phyloP scores from a whole-genome alignment of 192 early-diverging fungal species.

The Chytriomyces sp. region DNA sequence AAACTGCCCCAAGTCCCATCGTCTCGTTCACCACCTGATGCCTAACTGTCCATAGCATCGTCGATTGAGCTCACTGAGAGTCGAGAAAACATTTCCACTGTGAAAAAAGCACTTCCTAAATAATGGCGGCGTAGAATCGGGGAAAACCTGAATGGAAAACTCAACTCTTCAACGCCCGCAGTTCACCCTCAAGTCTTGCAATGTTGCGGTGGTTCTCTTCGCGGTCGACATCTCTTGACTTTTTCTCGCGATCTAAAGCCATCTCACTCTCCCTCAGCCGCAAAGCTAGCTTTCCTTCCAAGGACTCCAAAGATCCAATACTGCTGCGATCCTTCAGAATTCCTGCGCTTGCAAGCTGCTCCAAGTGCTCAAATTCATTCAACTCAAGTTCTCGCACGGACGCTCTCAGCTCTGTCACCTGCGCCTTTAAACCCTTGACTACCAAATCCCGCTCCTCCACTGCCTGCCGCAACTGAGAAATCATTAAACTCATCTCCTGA shows the following conservation, averaged over 20 bases:
- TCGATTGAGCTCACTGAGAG: slow-evolving; percentile 8
- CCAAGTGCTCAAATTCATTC: slow-evolving; percentile 34
- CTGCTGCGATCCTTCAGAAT: slow-evolving; percentile 30
- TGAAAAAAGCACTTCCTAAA: background rate
- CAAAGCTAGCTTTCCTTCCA: slow-evolving; percentile 1
- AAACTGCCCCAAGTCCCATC: too few relatives aligned
- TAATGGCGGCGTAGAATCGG: background rate
- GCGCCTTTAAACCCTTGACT: slow-evolving; percentile 31
- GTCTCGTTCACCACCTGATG: too few relatives aligned
- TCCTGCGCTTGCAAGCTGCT: slow-evolving; percentile 5
- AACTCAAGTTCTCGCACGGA: slow-evolving; percentile 34
- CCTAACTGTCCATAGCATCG: background rate
- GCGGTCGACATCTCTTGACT: slow-evolving; percentile 27
- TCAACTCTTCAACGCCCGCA: slow-evolving; percentile 33
- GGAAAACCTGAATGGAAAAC: background rate
- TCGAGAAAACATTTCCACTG: slow-evolving; percentile 25
- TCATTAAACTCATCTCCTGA: slow-evolving; percentile 26
- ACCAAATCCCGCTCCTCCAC: slow-evolving; percentile 30
- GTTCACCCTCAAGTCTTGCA: slow-evolving; percentile 42
- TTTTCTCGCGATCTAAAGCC: slow-evolving; percentile 39
- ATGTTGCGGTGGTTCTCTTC: slow-evolving; percentile 30
- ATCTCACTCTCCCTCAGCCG: slow-evolving; percentile 37
- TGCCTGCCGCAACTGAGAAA: slow-evolving; percentile 21
- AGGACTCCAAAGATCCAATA: slow-evolving; percentile 14
- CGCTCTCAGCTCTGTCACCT: slow-evolving; percentile 29